phyloP scores from a whole-genome alignment of 169 alveolate genomes.

The Plasmodium relictum region DNA sequence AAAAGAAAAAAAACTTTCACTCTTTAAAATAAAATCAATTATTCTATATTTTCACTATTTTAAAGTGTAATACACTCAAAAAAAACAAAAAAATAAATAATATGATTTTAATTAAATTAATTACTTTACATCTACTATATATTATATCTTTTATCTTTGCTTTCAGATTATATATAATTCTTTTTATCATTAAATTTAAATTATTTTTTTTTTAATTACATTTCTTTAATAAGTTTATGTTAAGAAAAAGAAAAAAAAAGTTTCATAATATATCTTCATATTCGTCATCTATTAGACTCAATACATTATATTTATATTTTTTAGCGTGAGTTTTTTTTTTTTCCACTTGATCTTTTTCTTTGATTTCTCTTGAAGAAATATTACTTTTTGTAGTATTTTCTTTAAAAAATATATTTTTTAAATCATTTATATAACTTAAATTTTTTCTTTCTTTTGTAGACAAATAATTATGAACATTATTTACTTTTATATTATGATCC shows the following conservation, averaged over 20 bases:
- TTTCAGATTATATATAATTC: no score
- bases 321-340: neutral
- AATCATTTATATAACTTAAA: conserved; percentile 39
- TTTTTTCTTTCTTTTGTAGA: conserved; percentile 29
- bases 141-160: no score
- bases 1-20: no score
- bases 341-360: neutral
- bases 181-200: no score
- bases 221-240: no score
- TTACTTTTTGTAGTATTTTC: conserved; percentile 2
- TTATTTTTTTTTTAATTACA: no score
- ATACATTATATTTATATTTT: conserved; percentile 36
- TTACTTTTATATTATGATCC: neutral
- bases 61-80: no score
- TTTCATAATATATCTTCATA: conserved; percentile 6
- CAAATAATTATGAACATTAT: conserved; percentile 26
- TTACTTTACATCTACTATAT: no score
- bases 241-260: neutral
- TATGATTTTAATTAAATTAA: no score
- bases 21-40: no score
- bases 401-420: conserved; percentile 39
- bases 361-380: neutral
- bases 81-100: no score
- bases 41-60: no score
- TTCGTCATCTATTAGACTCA: conserved; percentile 26